These are phyloP conservation scores for Naganishia albida DNA, from an alignment of 1,284 basidiomycete species.

Conservation along the genomic window DNA sequence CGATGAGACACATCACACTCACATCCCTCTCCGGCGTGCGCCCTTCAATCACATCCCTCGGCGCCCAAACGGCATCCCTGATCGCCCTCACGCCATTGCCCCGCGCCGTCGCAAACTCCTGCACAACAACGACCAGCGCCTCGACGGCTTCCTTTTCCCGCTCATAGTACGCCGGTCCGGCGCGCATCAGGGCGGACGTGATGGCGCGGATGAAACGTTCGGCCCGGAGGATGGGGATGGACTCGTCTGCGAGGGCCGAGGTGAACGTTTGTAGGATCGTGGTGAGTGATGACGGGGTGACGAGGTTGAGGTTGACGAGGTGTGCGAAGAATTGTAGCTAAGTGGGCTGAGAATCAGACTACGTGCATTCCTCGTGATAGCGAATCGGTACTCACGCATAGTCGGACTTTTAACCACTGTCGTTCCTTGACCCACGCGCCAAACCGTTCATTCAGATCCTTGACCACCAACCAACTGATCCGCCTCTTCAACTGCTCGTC, in stretches of 20 bases:
- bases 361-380: not conserved
- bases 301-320: conserved; percentile 70
- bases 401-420: conserved; percentile 81
- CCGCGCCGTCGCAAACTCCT: conserved; percentile 13
- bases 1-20: not conserved
- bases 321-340: conserved; percentile 90
- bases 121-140: conserved; percentile 38
- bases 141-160: conserved; percentile 45
- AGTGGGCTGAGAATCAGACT: not conserved
- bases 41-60: conserved; percentile 36
- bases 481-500: conserved; percentile 41
- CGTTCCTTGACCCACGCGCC: conserved; percentile 79
- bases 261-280: conserved; percentile 77
- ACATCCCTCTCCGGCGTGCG: conserved; percentile 30
- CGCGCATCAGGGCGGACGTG: conserved; percentile 81
- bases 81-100: not conserved
- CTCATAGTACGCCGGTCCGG: conserved; percentile 50
- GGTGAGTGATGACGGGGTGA: conserved; percentile 73
- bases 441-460: conserved; percentile 85
- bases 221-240: conserved; percentile 79
- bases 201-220: conserved; percentile 83
- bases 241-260: conserved; percentile 83
- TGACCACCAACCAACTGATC: conserved; percentile 74
- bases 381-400: conserved; percentile 65
- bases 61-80: conserved; percentile 39